Evolutionary conservation across 2,329 filamentous ascomycete species (phyloP).

Genomic region (Fusarium sp.): DNA sequence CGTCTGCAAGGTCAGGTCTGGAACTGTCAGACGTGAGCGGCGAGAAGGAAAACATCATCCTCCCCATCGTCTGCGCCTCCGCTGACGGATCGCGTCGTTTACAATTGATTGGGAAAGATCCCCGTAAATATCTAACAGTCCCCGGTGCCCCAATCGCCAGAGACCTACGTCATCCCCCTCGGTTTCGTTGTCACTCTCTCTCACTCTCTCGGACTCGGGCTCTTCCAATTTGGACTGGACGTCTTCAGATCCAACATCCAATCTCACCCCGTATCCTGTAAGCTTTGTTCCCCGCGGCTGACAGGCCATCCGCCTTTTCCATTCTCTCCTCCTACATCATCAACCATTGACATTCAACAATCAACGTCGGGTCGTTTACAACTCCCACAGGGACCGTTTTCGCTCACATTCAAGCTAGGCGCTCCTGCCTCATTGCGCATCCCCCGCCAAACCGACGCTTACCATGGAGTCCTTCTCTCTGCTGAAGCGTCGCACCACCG

Average conservation of each 20-base stretch:
- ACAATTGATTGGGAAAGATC: slow-evolving; percentile 9
- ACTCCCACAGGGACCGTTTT: not conserved
- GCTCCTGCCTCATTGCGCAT: slow-evolving; percentile 18
- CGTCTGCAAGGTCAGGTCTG: not conserved
- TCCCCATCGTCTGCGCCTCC: not conserved
- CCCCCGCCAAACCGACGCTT: slow-evolving; percentile 2
- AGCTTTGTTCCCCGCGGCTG: slow-evolving; percentile 35
- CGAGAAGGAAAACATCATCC: not conserved
- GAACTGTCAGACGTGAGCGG: not conserved
- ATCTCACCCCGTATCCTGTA: slow-evolving; percentile 20
- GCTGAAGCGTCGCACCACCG: slow-evolving; percentile 63
- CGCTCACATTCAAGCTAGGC: slow-evolving; percentile 10
- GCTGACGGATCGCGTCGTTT: not conserved
- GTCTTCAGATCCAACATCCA: slow-evolving; percentile 27
- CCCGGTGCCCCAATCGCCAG: slow-evolving; percentile 3
- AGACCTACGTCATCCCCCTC: slow-evolving; percentile 35
- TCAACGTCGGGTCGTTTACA: not conserved
- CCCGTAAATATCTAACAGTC: slow-evolving; percentile 11
- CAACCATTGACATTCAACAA: not conserved
- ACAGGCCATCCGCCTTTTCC: slow-evolving; percentile 10
- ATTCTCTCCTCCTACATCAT: slow-evolving; percentile 26
- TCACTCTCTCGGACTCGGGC: not conserved
- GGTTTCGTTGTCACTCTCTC: slow-evolving; percentile 2
- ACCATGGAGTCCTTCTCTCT: slow-evolving; percentile 59
- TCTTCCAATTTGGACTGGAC: slow-evolving; percentile 16